phyloP scores from a whole-genome alignment of 352 stramenopile genomes.

The Globisporangium apiculatum region DNA sequence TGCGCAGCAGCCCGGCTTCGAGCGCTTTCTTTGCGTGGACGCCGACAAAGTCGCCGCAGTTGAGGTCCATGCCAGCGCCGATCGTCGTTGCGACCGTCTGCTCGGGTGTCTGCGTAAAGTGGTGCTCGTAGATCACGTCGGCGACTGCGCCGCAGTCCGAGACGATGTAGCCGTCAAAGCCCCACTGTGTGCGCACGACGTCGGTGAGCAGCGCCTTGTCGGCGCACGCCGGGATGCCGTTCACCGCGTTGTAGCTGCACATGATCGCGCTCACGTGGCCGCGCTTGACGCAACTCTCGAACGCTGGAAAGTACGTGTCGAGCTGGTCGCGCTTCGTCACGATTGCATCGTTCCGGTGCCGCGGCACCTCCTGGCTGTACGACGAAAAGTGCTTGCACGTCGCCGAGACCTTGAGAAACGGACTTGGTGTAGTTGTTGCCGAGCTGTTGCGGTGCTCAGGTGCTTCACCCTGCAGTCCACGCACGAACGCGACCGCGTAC shows the following conservation, averaged over 20 bases:
- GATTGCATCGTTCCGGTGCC: constrained; percentile 84
- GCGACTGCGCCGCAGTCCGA: constrained; percentile 88
- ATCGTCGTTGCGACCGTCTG: constrained; percentile 48
- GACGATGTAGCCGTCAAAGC: constrained; percentile 90
- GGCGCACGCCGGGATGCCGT: constrained; percentile 88
- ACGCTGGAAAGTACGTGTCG: constrained; percentile 87
- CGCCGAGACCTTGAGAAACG: constrained; percentile 73
- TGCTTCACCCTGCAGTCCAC: constrained; percentile 68
- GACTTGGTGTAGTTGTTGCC: neutral
- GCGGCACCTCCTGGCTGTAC: constrained; percentile 78
- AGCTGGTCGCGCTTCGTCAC: constrained; percentile 83
- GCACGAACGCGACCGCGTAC: constrained; percentile 84
- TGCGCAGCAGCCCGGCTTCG: constrained; percentile 48
- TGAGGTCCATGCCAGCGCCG: constrained; percentile 77
- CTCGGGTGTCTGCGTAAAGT: constrained; percentile 67
- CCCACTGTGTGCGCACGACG: constrained; percentile 76
- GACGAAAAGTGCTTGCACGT: constrained; percentile 92
- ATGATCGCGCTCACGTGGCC: constrained; percentile 83
- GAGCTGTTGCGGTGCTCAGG: constrained; percentile 15
- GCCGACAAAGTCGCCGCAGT: constrained; percentile 72
- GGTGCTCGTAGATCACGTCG: constrained; percentile 67
- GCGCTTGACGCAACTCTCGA: constrained; percentile 77
- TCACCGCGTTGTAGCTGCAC: constrained; percentile 95
- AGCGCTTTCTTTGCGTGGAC: constrained; percentile 60
- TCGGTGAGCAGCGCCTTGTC: constrained; percentile 76